phyloP scores from a whole-genome alignment of 495 filamentous ascomycete species.

The Penicillium macrosclerotiorum region DNA sequence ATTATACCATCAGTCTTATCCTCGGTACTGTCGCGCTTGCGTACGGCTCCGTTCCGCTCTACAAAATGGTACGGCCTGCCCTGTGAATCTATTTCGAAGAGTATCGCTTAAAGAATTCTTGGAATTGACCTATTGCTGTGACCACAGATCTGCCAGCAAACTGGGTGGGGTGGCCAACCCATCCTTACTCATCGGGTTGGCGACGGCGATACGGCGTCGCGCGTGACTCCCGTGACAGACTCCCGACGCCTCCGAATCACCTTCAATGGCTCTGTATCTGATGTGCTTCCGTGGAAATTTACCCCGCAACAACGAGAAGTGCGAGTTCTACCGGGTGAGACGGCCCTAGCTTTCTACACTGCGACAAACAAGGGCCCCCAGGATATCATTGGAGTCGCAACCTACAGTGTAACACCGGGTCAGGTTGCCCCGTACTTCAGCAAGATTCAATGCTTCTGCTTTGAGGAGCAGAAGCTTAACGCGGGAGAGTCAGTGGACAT shows the following conservation, averaged over 20 bases:
- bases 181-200: conserved; percentile 72
- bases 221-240: conserved; percentile 74
- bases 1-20: conserved; percentile 81
- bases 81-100: too few relatives aligned
- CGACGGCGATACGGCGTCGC: conserved; percentile 63
- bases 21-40: conserved; percentile 87
- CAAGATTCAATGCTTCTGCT: conserved; percentile 99
- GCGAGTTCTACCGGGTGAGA: conserved; percentile 91
- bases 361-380: conserved; percentile 84
- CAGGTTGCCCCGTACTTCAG: conserved; percentile 97
- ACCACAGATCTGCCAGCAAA: conserved; percentile 87
- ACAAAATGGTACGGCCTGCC: conserved; percentile 75
- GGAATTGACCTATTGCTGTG: conserved; percentile 4
- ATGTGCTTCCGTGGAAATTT: conserved; percentile 97
- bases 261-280: conserved; percentile 92
- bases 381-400: conserved; percentile 97
- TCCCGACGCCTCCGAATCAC: conserved; percentile 90
- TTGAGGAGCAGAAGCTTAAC: conserved; percentile 92
- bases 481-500: conserved; percentile 98
- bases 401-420: conserved; percentile 92
- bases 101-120: too few relatives aligned
- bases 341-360: conserved; percentile 95
- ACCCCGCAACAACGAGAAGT: conserved; percentile 96
- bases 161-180: conserved; percentile 91
- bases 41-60: conserved; percentile 94